Conservation (phyloP, 768 basidiomycete genomes). For the Cystobasidium ongulense region DNA sequence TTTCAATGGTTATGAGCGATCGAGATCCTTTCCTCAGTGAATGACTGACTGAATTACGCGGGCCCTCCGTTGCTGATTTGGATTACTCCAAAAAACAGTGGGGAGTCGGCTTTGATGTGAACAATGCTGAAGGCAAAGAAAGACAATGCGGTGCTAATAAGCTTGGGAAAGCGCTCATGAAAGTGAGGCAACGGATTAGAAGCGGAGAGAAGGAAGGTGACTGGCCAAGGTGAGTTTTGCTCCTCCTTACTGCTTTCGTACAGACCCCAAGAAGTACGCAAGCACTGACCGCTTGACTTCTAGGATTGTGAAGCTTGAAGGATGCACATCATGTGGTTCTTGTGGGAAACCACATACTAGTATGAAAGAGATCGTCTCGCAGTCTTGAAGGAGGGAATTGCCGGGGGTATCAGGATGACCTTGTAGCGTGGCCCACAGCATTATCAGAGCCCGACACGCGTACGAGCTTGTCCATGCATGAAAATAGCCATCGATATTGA, state of each 20-base stretch:
- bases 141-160: slow-evolving; percentile 17
- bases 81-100: not conserved
- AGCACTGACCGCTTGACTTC: not conserved
- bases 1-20: too few species aligned
- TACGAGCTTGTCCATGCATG: too few species aligned
- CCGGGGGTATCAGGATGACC: not conserved
- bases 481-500: too few species aligned
- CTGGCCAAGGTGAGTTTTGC: not conserved
- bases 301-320: slow-evolving; percentile 28
- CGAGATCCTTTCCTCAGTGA: too few species aligned
- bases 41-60: too few species aligned
- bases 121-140: slow-evolving; percentile 22
- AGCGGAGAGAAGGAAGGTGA: slow-evolving; percentile 18
- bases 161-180: slow-evolving; percentile 27
- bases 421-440: too few species aligned
- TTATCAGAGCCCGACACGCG: too few species aligned
- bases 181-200: slow-evolving; percentile 15
- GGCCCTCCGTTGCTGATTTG: not conserved
- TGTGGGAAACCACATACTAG: not conserved
- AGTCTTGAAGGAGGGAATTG: not conserved
- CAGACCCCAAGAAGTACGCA: too few species aligned
- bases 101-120: slow-evolving; percentile 23
- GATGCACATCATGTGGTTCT: slow-evolving; percentile 25
- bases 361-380: not conserved
- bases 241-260: too few species aligned